Evolutionary conservation across 1,284 basidiomycete genomes (phyloP).

Genomic region (Schizopora paradoxa): DNA sequence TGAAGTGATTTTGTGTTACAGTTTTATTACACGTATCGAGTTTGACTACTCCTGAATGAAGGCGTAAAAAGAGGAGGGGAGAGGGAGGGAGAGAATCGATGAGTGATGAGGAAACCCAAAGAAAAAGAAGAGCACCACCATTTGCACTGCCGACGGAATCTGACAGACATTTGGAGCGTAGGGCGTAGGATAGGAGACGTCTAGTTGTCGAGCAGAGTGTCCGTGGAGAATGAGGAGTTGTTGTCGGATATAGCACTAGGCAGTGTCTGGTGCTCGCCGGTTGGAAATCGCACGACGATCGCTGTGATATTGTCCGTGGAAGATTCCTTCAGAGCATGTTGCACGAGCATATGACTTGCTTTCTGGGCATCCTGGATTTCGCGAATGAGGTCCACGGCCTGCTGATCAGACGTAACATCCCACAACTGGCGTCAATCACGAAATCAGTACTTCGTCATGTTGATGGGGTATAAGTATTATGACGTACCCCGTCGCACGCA

Average conservation of each 20-base stretch:
- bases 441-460: slow-evolving; percentile 5
- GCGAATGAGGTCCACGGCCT: slow-evolving; percentile 83
- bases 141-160: no score
- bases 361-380: slow-evolving; percentile 74
- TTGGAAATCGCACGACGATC: slow-evolving; percentile 60
- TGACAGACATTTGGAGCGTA: no score
- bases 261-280: neutral
- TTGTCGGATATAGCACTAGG: no score
- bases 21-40: no score
- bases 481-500: slow-evolving; percentile 93
- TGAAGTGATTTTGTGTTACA: no score
- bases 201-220: no score
- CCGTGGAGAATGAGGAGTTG: no score
- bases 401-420: slow-evolving; percentile 94
- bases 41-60: no score
- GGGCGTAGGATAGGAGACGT: no score
- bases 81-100: neutral
- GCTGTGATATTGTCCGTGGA: slow-evolving; percentile 92
- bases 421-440: slow-evolving; percentile 64
- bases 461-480: neutral
- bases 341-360: slow-evolving; percentile 75
- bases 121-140: neutral
- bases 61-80: neutral
- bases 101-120: neutral
- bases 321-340: slow-evolving; percentile 87